Base-by-base conservation (phyloP, 2,329 filamentous ascomycete genomes). In the Fusarium brevicatenulatum region DNA sequence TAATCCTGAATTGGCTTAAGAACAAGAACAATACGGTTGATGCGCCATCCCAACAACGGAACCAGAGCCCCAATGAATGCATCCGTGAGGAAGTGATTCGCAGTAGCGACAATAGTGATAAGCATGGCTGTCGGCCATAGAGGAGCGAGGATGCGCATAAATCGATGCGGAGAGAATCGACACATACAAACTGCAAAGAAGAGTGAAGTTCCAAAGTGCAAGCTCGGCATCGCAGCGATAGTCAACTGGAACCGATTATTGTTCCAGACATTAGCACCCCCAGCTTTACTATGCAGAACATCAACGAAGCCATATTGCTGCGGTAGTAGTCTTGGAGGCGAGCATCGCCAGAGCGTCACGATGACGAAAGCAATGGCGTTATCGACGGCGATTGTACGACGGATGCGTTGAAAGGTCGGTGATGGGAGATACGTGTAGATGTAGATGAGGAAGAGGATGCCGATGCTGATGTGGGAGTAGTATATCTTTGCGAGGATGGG, bases 351-450 rank as follows among this genome's bases (percentile, higher is more conserved):
- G 5, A 82, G 40, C 0, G 84, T 85, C 21, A 88, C 78, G 52
- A 87, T 81, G 52, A 83, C 75, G 53, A 88, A 88, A 12, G 86
- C 84, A 54, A 88, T 79, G 32, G 81, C 80, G 53, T 88, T 87
- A 61, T 85, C 81, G 8, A 84, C 68, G n/a, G 86, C 86, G 46
- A 88, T 78, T 1, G 85, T 84, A 30, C 86, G 85, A 37, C 86
- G 82, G 25, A 85, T 82, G 2, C 78, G 78, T 55, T 81, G 81
- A 71, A 84, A 87, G 1, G 78, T 81, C 8, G 78, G 69, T 1
- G 81, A 76, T 5, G 83, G 81, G 25, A 85, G 76, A 71, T 80
- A 86, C 4, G 84, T 85, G 75, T 86, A 88, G 39, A 80, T 80
- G 76, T 86, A 86, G 11, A 85, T 82, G 63, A 86, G 78, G 77